phyloP scores from a whole-genome alignment of 345 rosid genomes.

The Rhodomyrtus tomentosa region DNA sequence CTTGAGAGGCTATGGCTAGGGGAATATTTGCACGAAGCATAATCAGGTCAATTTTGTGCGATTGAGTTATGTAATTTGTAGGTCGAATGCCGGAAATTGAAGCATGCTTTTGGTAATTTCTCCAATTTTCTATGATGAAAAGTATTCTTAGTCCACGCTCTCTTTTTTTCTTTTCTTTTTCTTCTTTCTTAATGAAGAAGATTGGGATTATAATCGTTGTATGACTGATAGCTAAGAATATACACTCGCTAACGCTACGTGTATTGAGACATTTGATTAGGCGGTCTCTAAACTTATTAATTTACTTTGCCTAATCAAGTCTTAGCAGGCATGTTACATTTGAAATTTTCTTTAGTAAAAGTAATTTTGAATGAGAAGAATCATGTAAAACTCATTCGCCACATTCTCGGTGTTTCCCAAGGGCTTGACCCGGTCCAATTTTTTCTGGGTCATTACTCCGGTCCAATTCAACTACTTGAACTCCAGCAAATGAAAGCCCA shows the following conservation, averaged over 20 bases:
- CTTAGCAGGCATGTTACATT: not conserved
- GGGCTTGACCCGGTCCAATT: not conserved
- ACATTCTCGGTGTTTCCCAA: not conserved
- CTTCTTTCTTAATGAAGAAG: not conserved
- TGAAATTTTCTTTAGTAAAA: not conserved
- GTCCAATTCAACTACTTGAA: not conserved
- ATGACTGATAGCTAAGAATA: not conserved
- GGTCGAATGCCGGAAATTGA: not conserved
- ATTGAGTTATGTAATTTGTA: not conserved
- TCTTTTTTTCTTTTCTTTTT: not conserved
- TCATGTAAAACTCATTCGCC: too few relatives aligned
- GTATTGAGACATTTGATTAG: not conserved
- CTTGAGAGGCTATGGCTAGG: not conserved
- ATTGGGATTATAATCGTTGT: not conserved
- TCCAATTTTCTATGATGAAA: not conserved
- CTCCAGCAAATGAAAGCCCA: not conserved
- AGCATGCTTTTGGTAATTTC: not conserved
- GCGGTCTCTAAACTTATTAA: not conserved
- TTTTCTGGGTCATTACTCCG: not conserved
- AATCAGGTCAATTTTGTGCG: not conserved
- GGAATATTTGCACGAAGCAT: too few relatives aligned
- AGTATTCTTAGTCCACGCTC: accelerated
- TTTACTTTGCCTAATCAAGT: not conserved
- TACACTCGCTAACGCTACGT: not conserved
- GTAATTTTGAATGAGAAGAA: not conserved